Evolutionary conservation across 805 yeast species (phyloP), one percentile per base, ranked within the genome.

Genomic region (Vanderwaltozyma polyspora): DNA sequence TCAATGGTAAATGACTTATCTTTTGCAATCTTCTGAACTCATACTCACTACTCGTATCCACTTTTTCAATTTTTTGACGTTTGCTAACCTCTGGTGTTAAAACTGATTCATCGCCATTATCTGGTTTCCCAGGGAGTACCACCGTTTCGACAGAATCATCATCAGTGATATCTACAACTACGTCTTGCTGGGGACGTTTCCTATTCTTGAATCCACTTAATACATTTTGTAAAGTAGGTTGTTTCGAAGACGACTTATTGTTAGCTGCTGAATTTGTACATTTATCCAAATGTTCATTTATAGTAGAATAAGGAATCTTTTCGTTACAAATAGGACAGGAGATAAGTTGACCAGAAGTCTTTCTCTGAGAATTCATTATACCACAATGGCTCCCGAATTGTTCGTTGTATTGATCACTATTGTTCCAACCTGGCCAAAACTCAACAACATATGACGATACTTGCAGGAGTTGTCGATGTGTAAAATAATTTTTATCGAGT

Each of bases 1-100:
- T 79, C 15, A 87, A 59, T 1, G 95, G 70, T 26, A 55, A 35
- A 37, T 49, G 57, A 9, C 45, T 43, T 6, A 51, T 50, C 32
- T 54, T 56, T 31, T 48, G 52, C 19, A 57, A 35, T 31, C 48
- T 39, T 18, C 43, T 39, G 6, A 44, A 27, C 30, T 55, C 59
- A 19, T 31, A 52, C 22, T 36, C 46, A 27, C 33, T 44, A 33
- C 32, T 35, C 14, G 26, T 32, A 17, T 19, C 29, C 25, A 30
- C 31, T 19, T 41, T 34, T 33, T 35, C 23, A n/a, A n/a, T n/a
- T n/a, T n/a, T n/a, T n/a, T n/a, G n/a, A n/a, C n/a, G 15, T 12
- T 19, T 39, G 28, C 46, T 52, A 23, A 13, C 36, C 45, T 18
- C 29, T 38, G 19, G 3, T n/a, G n/a, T n/a, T n/a, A n/a, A n/a